Evolutionary conservation across 176 grass and related monocot species (phyloP), one percentile per base, ranked within the genome.

Genomic region (Pontederia paniculata): DNA sequence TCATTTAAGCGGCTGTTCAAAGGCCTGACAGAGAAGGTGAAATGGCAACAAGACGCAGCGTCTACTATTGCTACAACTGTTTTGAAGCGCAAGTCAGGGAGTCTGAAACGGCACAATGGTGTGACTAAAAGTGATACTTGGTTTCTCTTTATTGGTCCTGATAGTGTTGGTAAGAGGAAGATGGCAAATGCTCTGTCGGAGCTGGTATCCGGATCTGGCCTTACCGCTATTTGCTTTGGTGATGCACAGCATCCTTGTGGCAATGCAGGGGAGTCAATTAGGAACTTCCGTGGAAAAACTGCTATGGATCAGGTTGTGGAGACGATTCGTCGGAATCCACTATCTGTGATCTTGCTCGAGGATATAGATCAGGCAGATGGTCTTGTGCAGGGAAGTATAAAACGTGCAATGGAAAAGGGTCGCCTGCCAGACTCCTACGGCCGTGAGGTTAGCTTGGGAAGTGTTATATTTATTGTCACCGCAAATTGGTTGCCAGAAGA

Each of bases 81-180:
- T 11, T 77, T 81, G 70, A 77, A 93, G 61, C 85, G 75, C 83
- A 88, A 77, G 80, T 81, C 80, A 19, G 87, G 75, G 10, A 80
- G 55, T 15, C 77, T 81, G 28, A 93, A 88, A 68, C 68, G 73
- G 42, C 78, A 63, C 16, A 78, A 73, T 46, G 50, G 76, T 15
- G 71, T 70, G 47, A 71, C 80, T 21, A 82, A 86, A 64, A 75
- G 83, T 31, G 87, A 88, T 73, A 88, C 80, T 42, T 99, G 94
- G 94, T 77, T 99, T 60, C 48, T 99, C 56, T 88, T 99, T 67
- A 60, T 88, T 46, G 94, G 94, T n/a, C 78, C 87, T 52, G 94
- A 99, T 57, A 68, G 82, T 66, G 84, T 83, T 43, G 94, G 94
- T 16, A 99, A 99, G 75, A 65, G 75, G 66, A 99, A 93, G 70